These are phyloP conservation scores for Colletotrichum neosansevieriae DNA, from an alignment of 2,329 filamentous ascomycete genomes.

Conservation along the genomic window DNA sequence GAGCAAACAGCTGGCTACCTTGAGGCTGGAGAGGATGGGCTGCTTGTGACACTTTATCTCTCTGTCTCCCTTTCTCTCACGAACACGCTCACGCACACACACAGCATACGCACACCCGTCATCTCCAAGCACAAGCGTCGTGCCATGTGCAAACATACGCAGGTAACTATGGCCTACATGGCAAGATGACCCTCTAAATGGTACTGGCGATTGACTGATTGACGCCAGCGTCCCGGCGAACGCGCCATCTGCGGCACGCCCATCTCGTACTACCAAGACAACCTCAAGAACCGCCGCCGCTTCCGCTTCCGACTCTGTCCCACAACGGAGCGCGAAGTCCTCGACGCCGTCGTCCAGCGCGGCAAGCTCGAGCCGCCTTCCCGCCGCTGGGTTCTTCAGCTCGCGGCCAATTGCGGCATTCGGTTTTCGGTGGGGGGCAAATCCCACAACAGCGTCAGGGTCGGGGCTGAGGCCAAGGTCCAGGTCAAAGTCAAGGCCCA, in stretches of 20 bases:
- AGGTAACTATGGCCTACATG: background rate
- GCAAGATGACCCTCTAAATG: background rate
- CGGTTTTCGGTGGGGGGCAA: background rate
- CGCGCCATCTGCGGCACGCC: slow-evolving; percentile 4
- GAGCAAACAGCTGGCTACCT: slow-evolving; percentile 2
- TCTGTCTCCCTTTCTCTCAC: background rate
- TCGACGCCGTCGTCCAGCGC: background rate
- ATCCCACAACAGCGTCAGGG: background rate
- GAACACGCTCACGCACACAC: background rate
- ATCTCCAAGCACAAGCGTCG: background rate
- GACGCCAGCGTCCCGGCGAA: background rate
- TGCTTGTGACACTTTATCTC: background rate
- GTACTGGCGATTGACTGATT: background rate
- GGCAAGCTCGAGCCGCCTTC: background rate
- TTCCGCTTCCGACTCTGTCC: slow-evolving; percentile 4
- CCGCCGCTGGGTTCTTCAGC: slow-evolving; percentile 1
- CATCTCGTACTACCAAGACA: slow-evolving; percentile 3
- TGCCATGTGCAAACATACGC: slow-evolving; percentile 1
- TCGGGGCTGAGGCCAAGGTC: too few species aligned
- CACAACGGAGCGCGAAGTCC: background rate
- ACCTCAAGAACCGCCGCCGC: background rate
- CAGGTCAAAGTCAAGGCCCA: background rate
- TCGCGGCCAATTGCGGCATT: background rate
- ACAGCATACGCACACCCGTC: too few species aligned
- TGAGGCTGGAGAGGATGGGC: background rate